A percentile compares a stretch with the other conserved stretches of the same genome.
These are phyloP conservation scores for Pseudonitzschia multiseries DNA, from an alignment of 108 stramenopile genomes.

Conservation along the genomic window DNA sequence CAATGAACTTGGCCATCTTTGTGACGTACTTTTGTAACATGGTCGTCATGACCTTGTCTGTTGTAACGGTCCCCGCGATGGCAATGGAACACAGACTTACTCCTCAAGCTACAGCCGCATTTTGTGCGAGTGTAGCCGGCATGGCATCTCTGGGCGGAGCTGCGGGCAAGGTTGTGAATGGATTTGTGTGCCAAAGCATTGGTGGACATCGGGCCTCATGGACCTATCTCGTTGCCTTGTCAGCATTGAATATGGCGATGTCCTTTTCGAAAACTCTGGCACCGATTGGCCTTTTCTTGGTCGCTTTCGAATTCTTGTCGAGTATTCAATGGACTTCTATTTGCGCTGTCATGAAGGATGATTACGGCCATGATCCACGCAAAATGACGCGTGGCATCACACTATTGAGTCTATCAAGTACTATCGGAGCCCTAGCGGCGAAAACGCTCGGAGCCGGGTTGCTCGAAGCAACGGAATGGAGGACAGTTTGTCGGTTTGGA, in stretches of 20 bases:
- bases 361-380: conserved; percentile 16
- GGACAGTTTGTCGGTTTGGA: conserved; percentile 29
- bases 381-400: conserved; percentile 33
- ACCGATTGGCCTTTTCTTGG: conserved; percentile 28
- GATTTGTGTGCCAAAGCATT: conserved; percentile 47
- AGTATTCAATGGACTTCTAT: conserved; percentile 46
- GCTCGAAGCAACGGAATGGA: conserved; percentile 27
- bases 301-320: conserved; percentile 36
- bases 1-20: conserved; percentile 20
- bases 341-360: conserved; percentile 24
- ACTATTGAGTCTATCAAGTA: conserved; percentile 37
- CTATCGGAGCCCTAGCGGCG: conserved; percentile 29
- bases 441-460: conserved; percentile 35
- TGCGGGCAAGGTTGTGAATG: conserved; percentile 51
- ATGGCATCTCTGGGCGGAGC: conserved; percentile 39
- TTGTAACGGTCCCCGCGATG: conserved; percentile 42
- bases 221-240: conserved; percentile 22
- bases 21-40: conserved; percentile 37
- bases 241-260: conserved; percentile 9
- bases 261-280: conserved; percentile 8
- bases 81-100: conserved; percentile 16
- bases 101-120: conserved; percentile 14
- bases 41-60: conserved; percentile 31
- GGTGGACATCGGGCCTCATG: conserved; percentile 31
- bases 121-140: conserved; percentile 23